Base-by-base conservation (phyloP, 495 filamentous ascomycete species). In the Lophiotrema nucula region DNA sequence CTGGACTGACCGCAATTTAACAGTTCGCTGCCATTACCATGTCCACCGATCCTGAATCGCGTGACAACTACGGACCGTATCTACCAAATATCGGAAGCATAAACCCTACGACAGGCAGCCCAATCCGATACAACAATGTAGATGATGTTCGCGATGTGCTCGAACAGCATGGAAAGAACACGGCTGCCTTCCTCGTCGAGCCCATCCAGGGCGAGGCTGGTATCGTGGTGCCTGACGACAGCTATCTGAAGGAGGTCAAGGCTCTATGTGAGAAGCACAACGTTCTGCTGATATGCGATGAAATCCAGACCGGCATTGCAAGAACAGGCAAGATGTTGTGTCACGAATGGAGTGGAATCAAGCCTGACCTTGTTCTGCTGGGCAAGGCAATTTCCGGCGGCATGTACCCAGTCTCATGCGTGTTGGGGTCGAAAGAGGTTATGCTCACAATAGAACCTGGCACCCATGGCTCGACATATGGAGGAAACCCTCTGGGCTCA, bases 141-240 rank as follows among this genome's bases (percentile, higher is more conserved):
- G 79, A 81, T 15, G 89, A 93, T 55, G 72, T 99, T 37, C 84
- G 90, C 39, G 85, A 83, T 54, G 89, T 85, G 4, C 79, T 99
- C 33, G 83, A 89, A 67, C 79, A 78, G 26, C 88, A 95, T 62
- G 92, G 95, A 8, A 75, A 82, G 52, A 88, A 93, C 58, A 88
- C 90, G 24, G 93, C 93, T 41, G 93, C 89, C 15, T 95, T 99
- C 78, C 82, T 99, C 37, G 87, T 97, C 19, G 93, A 99, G 73
- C 93, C 93, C 12, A 99, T 99, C 62, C 93, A 99, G 75, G 93
- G 93, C 58, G 93, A 99, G 74, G 93, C 93, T 2, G 93, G 93
- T 37, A 96, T 99, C 24, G 88, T 97, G 15, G 95, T 99, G 16
- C 93, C 93, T 1, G 87, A 91, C 66, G 89, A 92, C 28, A 84